phyloP scores from a whole-genome alignment of 2,329 filamentous ascomycete species.

The Xylaria polymorpha region DNA sequence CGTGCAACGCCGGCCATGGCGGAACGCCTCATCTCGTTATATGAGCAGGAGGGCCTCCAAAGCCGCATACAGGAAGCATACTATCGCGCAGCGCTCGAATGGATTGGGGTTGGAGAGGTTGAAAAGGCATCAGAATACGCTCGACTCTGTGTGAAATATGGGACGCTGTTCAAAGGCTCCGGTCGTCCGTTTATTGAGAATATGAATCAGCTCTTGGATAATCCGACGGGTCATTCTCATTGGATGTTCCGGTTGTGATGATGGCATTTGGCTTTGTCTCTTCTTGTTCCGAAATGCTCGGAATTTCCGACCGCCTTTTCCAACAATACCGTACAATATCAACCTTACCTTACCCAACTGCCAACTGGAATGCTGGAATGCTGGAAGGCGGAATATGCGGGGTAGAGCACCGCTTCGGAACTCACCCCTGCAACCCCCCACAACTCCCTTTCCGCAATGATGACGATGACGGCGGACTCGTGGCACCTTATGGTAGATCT shows the following conservation, averaged over 20 bases:
- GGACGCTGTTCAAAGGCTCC: slow-evolving; percentile 48
- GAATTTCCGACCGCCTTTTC: slow-evolving; percentile 19
- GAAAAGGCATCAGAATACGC: slow-evolving; percentile 51
- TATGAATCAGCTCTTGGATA: slow-evolving; percentile 40
- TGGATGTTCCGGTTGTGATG: slow-evolving; percentile 42
- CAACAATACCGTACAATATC: not conserved
- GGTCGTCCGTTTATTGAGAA: slow-evolving; percentile 51
- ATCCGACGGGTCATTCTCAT: slow-evolving; percentile 36
- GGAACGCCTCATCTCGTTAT: slow-evolving; percentile 53
- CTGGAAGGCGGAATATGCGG: not conserved
- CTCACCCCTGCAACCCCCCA: not conserved
- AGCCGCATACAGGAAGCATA: slow-evolving; percentile 52
- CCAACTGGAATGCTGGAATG: not conserved
- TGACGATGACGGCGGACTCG: not conserved
- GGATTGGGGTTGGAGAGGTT: slow-evolving; percentile 52
- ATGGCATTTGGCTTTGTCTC: slow-evolving; percentile 32
- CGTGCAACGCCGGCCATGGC: slow-evolving; percentile 49
- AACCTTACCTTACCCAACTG: not conserved
- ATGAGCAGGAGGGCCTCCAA: slow-evolving; percentile 51
- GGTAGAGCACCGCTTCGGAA: slow-evolving; percentile 6
- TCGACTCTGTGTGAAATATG: slow-evolving; percentile 43
- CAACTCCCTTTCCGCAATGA: not conserved
- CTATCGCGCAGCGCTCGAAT: slow-evolving; percentile 55
- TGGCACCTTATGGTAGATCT: not conserved
- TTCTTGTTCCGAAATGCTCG: slow-evolving; percentile 37